Conservation (phyloP, 441 rosid species). For the Arabidopsis lyrata region DNA sequence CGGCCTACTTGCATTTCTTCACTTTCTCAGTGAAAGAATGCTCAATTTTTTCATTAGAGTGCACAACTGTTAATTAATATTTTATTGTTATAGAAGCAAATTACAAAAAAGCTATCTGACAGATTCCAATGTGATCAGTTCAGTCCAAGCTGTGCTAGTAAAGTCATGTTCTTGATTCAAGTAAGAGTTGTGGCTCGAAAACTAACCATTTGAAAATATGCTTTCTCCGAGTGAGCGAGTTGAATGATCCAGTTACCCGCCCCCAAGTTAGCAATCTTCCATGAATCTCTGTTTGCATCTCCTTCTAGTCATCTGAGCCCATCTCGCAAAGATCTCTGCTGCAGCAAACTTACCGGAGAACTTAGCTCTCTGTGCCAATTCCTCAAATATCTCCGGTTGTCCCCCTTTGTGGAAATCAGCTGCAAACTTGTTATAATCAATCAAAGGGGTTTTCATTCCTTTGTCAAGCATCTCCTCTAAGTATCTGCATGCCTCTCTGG, state of each 20-base stretch:
- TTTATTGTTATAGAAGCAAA: too few relatives aligned
- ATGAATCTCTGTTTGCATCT: constrained; percentile 44
- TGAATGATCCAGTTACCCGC: constrained; percentile 1
- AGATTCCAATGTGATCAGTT: not conserved
- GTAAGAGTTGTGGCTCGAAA: not conserved
- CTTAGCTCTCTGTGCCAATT: constrained; percentile 77
- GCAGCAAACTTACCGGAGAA: constrained; percentile 71
- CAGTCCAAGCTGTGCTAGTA: not conserved
- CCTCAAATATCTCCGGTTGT: constrained; percentile 70
- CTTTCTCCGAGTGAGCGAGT: constrained; percentile 6
- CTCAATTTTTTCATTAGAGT: too few relatives aligned
- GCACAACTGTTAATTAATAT: too few relatives aligned
- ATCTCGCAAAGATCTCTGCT: constrained; percentile 65
- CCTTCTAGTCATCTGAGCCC: constrained; percentile 51
- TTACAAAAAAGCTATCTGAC: too few relatives aligned
- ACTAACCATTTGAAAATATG: not conserved
- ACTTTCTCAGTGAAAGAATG: too few relatives aligned
- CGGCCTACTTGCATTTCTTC: too few relatives aligned
- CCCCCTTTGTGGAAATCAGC: constrained; percentile 82
- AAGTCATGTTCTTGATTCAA: constrained; percentile 27
- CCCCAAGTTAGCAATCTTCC: constrained; percentile 25
- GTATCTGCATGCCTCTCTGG: constrained; percentile 56
- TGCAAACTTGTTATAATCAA: constrained; percentile 83
- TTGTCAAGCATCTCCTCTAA: constrained; percentile 87
- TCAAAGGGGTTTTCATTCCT: constrained; percentile 87